Evolutionary conservation across 805 yeast genomes (phyloP).

Genomic region (Wickerhamiella brachini): DNA sequence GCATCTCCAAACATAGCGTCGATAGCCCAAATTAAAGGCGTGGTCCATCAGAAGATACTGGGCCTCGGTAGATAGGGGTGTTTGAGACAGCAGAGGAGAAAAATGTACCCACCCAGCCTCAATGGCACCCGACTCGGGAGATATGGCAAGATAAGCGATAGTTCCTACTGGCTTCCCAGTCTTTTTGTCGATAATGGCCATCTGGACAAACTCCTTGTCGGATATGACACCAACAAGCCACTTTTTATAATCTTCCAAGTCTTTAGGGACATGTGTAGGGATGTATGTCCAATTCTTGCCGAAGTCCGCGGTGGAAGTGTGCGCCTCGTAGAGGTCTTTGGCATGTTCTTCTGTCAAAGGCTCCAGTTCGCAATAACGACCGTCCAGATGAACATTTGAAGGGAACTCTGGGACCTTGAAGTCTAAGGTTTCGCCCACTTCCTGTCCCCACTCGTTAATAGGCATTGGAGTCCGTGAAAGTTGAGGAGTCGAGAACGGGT

Average conservation of each 20-base stretch:
- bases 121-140: conserved; percentile 18
- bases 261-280: conserved; percentile 9
- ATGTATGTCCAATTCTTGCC: conserved; percentile 15
- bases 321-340: conserved; percentile 8
- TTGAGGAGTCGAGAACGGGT: too few species aligned
- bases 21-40: conserved; percentile 20
- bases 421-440: conserved; percentile 18
- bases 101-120: conserved; percentile 23
- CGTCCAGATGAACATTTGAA: background rate
- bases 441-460: conserved; percentile 6
- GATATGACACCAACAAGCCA: background rate
- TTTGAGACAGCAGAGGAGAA: conserved; percentile 15
- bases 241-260: conserved; percentile 5
- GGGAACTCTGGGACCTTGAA: conserved; percentile 5
- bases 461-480: background rate
- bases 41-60: conserved; percentile 21
- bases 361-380: conserved; percentile 7
- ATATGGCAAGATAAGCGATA: conserved; percentile 19
- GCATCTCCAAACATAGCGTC: conserved; percentile 28
- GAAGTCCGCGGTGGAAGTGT: background rate
- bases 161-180: conserved; percentile 20
- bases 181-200: conserved; percentile 18
- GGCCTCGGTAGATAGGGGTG: conserved; percentile 24
- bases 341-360: conserved; percentile 7
- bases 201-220: conserved; percentile 8